These are phyloP conservation scores for Metroxylon sagu DNA, from an alignment of 176 grass and related monocot species.

Conservation along the genomic window DNA sequence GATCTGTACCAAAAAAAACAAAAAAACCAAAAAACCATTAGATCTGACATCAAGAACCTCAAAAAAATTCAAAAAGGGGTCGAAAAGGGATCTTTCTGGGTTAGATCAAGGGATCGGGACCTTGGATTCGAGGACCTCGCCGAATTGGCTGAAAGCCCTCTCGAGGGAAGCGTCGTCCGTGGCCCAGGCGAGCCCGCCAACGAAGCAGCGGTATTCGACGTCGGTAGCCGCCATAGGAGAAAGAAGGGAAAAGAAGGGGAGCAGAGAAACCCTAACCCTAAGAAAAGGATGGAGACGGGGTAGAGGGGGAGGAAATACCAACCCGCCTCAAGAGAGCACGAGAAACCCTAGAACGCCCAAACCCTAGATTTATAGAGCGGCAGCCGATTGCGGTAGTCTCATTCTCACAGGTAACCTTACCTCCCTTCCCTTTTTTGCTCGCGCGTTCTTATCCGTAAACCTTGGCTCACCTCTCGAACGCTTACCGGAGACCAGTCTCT, in stretches of 20 bases:
- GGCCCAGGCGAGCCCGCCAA: constrained; percentile 90
- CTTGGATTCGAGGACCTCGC: constrained; percentile 93
- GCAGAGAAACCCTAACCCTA: constrained; percentile 26
- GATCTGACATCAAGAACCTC: neutral
- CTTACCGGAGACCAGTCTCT: too few species aligned
- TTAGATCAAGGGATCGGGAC: constrained; percentile 2
- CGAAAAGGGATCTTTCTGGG: too few species aligned
- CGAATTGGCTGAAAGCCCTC: constrained; percentile 52
- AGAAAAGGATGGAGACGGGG: neutral
- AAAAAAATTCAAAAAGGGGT: neutral
- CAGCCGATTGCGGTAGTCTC: neutral
- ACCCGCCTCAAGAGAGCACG: constrained; percentile 78
- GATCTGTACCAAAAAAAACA: constrained; percentile 38
- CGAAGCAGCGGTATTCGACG: constrained; percentile 89
- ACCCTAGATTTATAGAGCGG: constrained; percentile 29
- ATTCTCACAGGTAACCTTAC: too few species aligned
- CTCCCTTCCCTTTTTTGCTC: too few species aligned
- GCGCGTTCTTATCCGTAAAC: too few species aligned
- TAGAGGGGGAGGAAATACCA: constrained; percentile 76
- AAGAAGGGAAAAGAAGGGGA: neutral
- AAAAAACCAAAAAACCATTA: constrained; percentile 1
- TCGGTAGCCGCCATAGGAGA: constrained; percentile 44
- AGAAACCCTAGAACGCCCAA: neutral
- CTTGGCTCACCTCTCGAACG: too few species aligned
- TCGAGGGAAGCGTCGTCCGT: constrained; percentile 72